phyloP scores from a whole-genome alignment of 1,284 basidiomycete genomes.

The Tetrapyrgos nigripes region DNA sequence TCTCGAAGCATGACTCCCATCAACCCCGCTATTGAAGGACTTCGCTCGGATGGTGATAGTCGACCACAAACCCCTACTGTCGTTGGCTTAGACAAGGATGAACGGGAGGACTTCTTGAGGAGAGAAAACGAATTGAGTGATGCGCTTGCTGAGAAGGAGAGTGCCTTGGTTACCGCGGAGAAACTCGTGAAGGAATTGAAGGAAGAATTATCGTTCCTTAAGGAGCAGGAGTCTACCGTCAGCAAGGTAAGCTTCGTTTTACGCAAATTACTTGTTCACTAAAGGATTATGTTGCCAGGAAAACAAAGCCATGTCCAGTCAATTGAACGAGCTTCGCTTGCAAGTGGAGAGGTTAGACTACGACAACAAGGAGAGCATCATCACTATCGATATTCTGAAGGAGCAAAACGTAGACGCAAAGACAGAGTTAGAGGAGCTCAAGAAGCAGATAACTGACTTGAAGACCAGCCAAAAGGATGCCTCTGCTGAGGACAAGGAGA shows the following conservation, averaged over 20 bases:
- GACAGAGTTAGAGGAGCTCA: constrained; percentile 90
- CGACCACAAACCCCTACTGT: constrained; percentile 88
- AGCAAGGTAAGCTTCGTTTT: constrained; percentile 61
- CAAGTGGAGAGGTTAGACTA: constrained; percentile 94
- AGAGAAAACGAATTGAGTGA: constrained; percentile 98
- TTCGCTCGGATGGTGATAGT: constrained; percentile 77
- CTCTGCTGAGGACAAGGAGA: constrained; percentile 95
- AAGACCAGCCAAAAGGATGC: constrained; percentile 86
- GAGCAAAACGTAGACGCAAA: constrained; percentile 93
- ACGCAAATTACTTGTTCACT: neutral
- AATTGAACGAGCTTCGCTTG: constrained; percentile 91
- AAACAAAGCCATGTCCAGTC: constrained; percentile 89
- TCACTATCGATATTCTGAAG: constrained; percentile 95
- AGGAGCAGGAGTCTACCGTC: constrained; percentile 86
- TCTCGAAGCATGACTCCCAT: constrained; percentile 84
- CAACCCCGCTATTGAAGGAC: constrained; percentile 79
- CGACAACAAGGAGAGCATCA: constrained; percentile 94
- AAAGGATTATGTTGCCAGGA: constrained; percentile 74
- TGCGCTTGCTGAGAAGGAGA: constrained; percentile 91
- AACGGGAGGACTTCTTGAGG: constrained; percentile 95
- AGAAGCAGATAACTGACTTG: constrained; percentile 80
- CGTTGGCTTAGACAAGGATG: constrained; percentile 91
- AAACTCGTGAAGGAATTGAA: constrained; percentile 86
- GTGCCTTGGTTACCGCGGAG: constrained; percentile 74
- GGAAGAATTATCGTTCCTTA: constrained; percentile 87